Percentiles rank a stretch among this genome's conserved stretches.
phyloP scores from a whole-genome alignment of 2,329 filamentous ascomycete genomes.

The Alternaria sp. region DNA sequence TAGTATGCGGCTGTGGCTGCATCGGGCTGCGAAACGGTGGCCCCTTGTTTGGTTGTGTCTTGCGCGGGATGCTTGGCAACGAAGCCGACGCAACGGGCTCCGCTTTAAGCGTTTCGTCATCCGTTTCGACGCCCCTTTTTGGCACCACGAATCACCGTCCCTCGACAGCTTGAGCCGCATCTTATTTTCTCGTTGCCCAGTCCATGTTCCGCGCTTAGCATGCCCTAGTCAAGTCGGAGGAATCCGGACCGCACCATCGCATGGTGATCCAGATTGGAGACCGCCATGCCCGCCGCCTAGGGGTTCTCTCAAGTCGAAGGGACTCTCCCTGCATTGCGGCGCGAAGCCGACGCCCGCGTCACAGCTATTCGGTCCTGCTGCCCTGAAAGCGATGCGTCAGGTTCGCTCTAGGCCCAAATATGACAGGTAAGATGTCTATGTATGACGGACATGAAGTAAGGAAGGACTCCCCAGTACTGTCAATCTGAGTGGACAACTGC shows the following conservation, averaged over 20 bases:
- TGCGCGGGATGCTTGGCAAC: slow-evolving; percentile 41
- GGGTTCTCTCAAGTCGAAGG: slow-evolving; percentile 1
- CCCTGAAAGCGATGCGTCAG: not conserved
- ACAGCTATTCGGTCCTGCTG: slow-evolving; percentile 8
- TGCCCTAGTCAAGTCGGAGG: slow-evolving; percentile 22
- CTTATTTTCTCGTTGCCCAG: slow-evolving; percentile 24
- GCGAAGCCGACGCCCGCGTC: slow-evolving; percentile 3
- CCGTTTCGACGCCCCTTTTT: slow-evolving; percentile 38
- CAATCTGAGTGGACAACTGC: not conserved
- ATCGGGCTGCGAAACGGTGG: slow-evolving; percentile 35
- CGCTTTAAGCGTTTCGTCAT: slow-evolving; percentile 43
- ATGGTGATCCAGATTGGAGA: slow-evolving; percentile 6
- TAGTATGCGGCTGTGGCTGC: slow-evolving; percentile 28
- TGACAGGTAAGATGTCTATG: not conserved
- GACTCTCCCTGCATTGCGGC: slow-evolving; percentile 18
- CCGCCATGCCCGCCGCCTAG: slow-evolving; percentile 7
- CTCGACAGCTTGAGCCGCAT: slow-evolving; percentile 34
- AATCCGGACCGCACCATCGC: slow-evolving; percentile 19
- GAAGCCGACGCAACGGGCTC: slow-evolving; percentile 35
- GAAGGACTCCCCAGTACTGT: not conserved
- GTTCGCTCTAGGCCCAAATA: not conserved
- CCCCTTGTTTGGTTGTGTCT: slow-evolving; percentile 30
- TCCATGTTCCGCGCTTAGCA: slow-evolving; percentile 24
- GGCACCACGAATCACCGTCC: slow-evolving; percentile 24
- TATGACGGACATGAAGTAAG: not conserved